These are phyloP conservation scores for Ilyonectria robusta DNA, from an alignment of 2,329 filamentous ascomycete species.

Conservation along the genomic window DNA sequence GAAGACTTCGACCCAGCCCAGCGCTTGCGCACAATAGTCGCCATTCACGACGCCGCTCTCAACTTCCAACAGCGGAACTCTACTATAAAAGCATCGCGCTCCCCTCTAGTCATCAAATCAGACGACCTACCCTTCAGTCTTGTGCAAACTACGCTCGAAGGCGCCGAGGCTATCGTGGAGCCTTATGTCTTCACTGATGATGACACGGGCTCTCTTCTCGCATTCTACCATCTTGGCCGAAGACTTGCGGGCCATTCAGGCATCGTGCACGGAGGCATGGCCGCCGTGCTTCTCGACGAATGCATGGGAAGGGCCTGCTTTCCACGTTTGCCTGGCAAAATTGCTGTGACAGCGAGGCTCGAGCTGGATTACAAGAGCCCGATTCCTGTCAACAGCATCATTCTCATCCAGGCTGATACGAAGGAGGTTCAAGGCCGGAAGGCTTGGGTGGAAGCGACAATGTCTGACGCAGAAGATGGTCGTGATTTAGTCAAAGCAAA, in stretches of 20 bases:
- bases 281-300: conserved; percentile 40
- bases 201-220: conserved; percentile 18
- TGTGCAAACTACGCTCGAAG: neutral
- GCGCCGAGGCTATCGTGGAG: neutral
- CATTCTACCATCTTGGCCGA: conserved; percentile 14
- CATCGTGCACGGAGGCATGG: conserved; percentile 41
- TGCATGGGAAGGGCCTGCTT: conserved; percentile 35
- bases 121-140: conserved; percentile 1
- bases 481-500: conserved; percentile 29
- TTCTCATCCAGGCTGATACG: conserved; percentile 28
- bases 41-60: neutral
- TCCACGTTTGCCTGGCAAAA: conserved; percentile 26
- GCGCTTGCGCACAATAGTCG: neutral
- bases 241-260: conserved; percentile 37
- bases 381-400: conserved; percentile 28
- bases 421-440: conserved; percentile 36
- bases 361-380: conserved; percentile 37
- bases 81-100: conserved; percentile 1
- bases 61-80: conserved; percentile 9
- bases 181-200: conserved; percentile 24
- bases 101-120: conserved; percentile 3
- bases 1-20: neutral
- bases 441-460: conserved; percentile 32
- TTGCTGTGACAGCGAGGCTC: conserved; percentile 38
- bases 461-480: conserved; percentile 32